Evolutionary conservation across 2,329 filamentous ascomycete genomes (phyloP).

Genomic region (Colletotrichum scovillei): DNA sequence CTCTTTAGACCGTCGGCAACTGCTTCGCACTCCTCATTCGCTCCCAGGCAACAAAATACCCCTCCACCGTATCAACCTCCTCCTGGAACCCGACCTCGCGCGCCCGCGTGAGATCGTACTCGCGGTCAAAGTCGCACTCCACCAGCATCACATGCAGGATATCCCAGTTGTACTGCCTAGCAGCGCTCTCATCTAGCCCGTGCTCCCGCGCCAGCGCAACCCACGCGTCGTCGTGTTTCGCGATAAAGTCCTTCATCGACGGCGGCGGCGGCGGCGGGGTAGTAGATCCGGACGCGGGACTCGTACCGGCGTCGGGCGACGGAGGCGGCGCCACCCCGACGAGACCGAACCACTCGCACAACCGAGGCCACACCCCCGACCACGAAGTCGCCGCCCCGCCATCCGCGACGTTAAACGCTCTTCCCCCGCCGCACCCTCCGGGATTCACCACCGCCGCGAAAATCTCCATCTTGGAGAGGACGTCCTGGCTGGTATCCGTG

Average conservation of each 20-base stretch:
- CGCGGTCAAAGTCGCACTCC: slow-evolving; percentile 37
- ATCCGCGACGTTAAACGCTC: slow-evolving; percentile 35
- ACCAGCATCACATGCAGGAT: slow-evolving; percentile 34
- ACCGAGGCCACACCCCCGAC: slow-evolving; percentile 35
- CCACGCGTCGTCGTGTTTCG: slow-evolving; percentile 30
- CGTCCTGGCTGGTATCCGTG: slow-evolving; percentile 38
- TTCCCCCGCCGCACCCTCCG: slow-evolving; percentile 27
- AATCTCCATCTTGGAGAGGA: slow-evolving; percentile 36
- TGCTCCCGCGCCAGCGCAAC: slow-evolving; percentile 14
- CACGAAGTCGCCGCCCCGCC: slow-evolving; percentile 26
- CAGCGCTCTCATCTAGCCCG: slow-evolving; percentile 15
- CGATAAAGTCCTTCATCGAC: slow-evolving; percentile 25
- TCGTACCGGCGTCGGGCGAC: not conserved
- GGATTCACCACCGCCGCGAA: slow-evolving; percentile 29
- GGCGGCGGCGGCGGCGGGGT: too few relatives aligned
- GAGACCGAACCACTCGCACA: slow-evolving; percentile 35
- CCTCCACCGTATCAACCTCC: slow-evolving; percentile 31
- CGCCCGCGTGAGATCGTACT: slow-evolving; percentile 33
- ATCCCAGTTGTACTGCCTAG: slow-evolving; percentile 17
- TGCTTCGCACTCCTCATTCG: slow-evolving; percentile 34
- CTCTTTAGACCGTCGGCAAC: too few relatives aligned
- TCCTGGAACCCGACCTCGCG: slow-evolving; percentile 35
- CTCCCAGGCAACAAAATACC: slow-evolving; percentile 30
- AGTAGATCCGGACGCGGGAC: too few relatives aligned
- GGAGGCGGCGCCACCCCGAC: slow-evolving; percentile 10